Evolutionary conservation across 1,284 basidiomycete species (phyloP).

Genomic region (Pseudozyma hubeiensis): DNA sequence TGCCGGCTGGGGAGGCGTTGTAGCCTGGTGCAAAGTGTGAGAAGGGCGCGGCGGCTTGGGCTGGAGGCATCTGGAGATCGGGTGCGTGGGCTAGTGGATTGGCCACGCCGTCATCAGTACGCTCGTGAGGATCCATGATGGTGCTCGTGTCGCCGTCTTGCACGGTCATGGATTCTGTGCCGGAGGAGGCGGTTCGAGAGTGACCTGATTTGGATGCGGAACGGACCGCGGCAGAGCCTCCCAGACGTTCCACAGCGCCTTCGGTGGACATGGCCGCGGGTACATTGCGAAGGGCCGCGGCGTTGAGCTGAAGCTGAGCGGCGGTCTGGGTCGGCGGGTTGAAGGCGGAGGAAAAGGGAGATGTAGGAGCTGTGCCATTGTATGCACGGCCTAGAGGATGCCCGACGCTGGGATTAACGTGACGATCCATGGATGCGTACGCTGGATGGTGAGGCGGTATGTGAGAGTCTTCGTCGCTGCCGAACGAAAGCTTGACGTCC

Average conservation of each 20-base stretch:
- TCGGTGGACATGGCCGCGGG: constrained; percentile 51
- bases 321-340: constrained; percentile 38
- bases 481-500: constrained; percentile 84
- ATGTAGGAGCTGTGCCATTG: constrained; percentile 28
- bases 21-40: constrained; percentile 41
- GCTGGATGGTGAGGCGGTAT: constrained; percentile 10
- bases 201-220: constrained; percentile 10
- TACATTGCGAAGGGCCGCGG: constrained; percentile 54
- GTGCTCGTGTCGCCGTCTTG: constrained; percentile 50
- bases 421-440: constrained; percentile 23
- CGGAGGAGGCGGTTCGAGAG: constrained; percentile 34
- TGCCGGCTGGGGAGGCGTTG: constrained; percentile 25
- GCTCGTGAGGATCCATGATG: constrained; percentile 33
- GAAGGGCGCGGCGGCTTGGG: constrained; percentile 57
- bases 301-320: constrained; percentile 57
- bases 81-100: constrained; percentile 34
- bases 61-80: constrained; percentile 57
- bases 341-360: constrained; percentile 44
- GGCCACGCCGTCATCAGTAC: constrained; percentile 16
- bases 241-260: constrained; percentile 48
- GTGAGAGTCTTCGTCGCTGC: constrained; percentile 38
- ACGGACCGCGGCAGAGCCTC: constrained; percentile 6
- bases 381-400: constrained; percentile 1
- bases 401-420: constrained; percentile 7
- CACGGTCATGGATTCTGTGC: constrained; percentile 32